Conservation (phyloP, 768 basidiomycete genomes). For the Trametes cubensis region DNA sequence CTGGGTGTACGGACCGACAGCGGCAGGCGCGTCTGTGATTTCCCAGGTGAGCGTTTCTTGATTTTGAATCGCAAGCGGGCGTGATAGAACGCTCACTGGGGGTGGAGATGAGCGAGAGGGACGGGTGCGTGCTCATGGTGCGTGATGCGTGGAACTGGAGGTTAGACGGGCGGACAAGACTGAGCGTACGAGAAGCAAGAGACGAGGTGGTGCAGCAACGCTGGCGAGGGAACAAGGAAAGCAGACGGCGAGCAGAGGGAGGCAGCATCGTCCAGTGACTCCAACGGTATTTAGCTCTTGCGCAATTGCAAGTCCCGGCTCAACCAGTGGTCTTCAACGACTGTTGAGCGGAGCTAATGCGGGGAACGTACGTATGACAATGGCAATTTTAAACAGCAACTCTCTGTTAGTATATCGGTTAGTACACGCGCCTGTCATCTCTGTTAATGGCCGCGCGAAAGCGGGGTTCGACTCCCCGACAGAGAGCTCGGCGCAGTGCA, state of each 20-base stretch:
- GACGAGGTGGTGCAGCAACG: background rate
- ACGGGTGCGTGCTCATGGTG: constrained; percentile 37
- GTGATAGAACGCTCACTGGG: constrained; percentile 23
- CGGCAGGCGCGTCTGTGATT: constrained; percentile 75
- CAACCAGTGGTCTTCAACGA: too few species aligned
- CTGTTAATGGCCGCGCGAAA: constrained; percentile 32
- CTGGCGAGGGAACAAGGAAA: background rate
- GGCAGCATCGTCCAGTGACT: background rate
- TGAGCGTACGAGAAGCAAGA: background rate
- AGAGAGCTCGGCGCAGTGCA: too few species aligned
- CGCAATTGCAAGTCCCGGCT: too few species aligned
- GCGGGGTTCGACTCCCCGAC: constrained; percentile 41
- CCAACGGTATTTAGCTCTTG: background rate
- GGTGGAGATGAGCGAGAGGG: constrained; percentile 42
- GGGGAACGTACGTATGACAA: too few species aligned
- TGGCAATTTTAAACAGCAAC: background rate
- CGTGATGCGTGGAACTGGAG: constrained; percentile 8
- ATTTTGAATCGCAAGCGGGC: background rate
- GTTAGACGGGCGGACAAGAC: background rate
- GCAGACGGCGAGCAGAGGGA: background rate
- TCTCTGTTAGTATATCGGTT: constrained; percentile 23
- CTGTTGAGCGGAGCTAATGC: too few species aligned
- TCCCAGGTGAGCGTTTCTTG: too few species aligned
- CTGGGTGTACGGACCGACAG: constrained; percentile 88
- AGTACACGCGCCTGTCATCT: constrained; percentile 19